Base-by-base conservation (phyloP, 441 rosid species). In the Pelargonium cotyledonis region DNA sequence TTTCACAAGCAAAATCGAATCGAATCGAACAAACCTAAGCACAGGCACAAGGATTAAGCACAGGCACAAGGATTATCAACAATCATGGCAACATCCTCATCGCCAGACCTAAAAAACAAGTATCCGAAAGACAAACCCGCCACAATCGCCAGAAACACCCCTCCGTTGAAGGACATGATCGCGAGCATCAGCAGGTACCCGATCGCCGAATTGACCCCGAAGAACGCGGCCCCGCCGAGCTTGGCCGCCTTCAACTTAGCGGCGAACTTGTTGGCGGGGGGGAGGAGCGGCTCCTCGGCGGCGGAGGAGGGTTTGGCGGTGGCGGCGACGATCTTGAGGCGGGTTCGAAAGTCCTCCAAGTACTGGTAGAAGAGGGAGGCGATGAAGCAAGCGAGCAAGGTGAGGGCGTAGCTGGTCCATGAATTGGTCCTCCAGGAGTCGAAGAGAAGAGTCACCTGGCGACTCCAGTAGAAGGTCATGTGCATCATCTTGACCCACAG, bases 381-480 rank as follows among this genome's bases (percentile, higher is more conserved):
- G 71, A 80, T 9, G 53, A 84, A 72, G 78, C 91, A 88, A 14
- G 80, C 83, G 73, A 88, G 70, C 14, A 85, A 80, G 44, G 88
- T 46, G 69, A 85, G 72, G 46, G 81, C 46, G 85, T 86, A 85
- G 65, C 29, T 21, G 44, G 67, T 53, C 85, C 85, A 83, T 0
- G 87, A 70, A n/a, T 74, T 64, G 26, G 93, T 86, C 19, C 44
- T 49, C 91, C 94, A 86, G 2, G 80, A 74, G 49, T 67, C 78
- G 73, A 88, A 68, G n/a, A 86, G 78, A 71, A 88, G 72, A 46
- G 88, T 86, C 46, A 86, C 87, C 72, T 78, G 68, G 61, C 66
- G 72, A 80, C 89, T 72, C 93, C 93, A 88, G 82, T 88, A 88
- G 68, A 88, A 88, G 55, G 90, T 88, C 93, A 83, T 88, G 81